Evolutionary conservation across 495 filamentous ascomycete genomes (phyloP).

Genomic region (Thozetella sp.): DNA sequence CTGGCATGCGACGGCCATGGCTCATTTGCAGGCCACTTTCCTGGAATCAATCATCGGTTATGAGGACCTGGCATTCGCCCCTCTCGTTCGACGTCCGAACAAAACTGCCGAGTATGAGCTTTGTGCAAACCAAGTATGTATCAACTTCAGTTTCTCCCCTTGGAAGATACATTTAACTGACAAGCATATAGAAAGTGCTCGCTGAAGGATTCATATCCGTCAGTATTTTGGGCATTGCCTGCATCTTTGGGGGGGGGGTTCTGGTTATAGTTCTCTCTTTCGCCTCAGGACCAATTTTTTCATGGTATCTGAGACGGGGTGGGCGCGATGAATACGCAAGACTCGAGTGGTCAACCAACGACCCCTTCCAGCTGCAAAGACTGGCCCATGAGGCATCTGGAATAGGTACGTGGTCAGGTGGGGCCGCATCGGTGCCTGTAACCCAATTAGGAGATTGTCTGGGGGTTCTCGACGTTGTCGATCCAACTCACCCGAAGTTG

Average conservation of each 20-base stretch:
- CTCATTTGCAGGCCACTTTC: slow-evolving; percentile 22
- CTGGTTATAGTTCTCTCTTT: slow-evolving; percentile 16
- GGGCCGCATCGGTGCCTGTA: neutral
- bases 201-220: slow-evolving; percentile 10
- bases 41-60: slow-evolving; percentile 25
- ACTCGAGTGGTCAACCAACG: slow-evolving; percentile 3
- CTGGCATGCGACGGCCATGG: slow-evolving; percentile 24
- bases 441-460: neutral
- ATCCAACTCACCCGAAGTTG: neutral
- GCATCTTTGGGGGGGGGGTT: slow-evolving; percentile 22
- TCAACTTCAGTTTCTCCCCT: too few species aligned
- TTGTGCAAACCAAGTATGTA: neutral
- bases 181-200: slow-evolving; percentile 12
- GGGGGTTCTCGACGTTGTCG: neutral
- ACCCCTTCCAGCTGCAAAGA: neutral
- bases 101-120: neutral
- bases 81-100: neutral
- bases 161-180: neutral
- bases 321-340: neutral
- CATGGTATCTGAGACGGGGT: too few species aligned
- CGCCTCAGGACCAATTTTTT: slow-evolving; percentile 1
- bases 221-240: slow-evolving; percentile 15
- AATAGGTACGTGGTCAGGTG: slow-evolving; percentile 2
- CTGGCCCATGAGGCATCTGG: slow-evolving; percentile 1
- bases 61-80: neutral